A percentile compares a stretch with the other conserved stretches of the same genome.
Conservation (phyloP, 2,329 filamentous ascomycete genomes). For the Xylariaceae sp. region DNA sequence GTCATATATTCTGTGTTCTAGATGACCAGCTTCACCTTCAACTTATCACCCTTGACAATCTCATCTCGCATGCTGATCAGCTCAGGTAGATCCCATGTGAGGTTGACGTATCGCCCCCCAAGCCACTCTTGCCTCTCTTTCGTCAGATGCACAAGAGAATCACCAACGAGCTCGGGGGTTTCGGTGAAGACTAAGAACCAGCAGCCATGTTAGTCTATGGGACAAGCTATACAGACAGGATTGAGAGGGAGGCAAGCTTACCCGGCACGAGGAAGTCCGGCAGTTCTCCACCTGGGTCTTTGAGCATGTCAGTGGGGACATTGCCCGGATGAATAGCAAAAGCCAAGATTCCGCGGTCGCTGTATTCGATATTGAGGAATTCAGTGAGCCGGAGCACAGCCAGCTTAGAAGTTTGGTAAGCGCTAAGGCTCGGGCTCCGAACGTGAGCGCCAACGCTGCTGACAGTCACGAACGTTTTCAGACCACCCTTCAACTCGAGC, state of each 20-base stretch:
- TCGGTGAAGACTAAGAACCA: constrained; percentile 23
- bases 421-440: constrained; percentile 27
- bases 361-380: constrained; percentile 41
- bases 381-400: constrained; percentile 44
- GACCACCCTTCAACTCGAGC: constrained; percentile 20
- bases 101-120: constrained; percentile 35
- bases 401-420: constrained; percentile 44
- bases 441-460: constrained; percentile 37
- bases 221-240: neutral
- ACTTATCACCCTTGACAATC: constrained; percentile 27
- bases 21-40: constrained; percentile 26
- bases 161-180: constrained; percentile 25
- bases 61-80: constrained; percentile 28
- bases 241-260: constrained; percentile 8
- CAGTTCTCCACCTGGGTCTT: constrained; percentile 5
- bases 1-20: too few species aligned
- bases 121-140: constrained; percentile 30
- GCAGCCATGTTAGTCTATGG: constrained; percentile 2
- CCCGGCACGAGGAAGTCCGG: constrained; percentile 10
- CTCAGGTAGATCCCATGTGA: constrained; percentile 38
- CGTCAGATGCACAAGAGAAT: constrained; percentile 30
- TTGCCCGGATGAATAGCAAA: constrained; percentile 42
- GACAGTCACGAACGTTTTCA: constrained; percentile 41
- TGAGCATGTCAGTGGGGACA: constrained; percentile 34
- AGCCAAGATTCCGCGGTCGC: constrained; percentile 36